A percentile compares a stretch with the other conserved stretches of the same genome.
Evolutionary conservation across 1,284 basidiomycete genomes (phyloP).

Genomic region (Pascua sp.): DNA sequence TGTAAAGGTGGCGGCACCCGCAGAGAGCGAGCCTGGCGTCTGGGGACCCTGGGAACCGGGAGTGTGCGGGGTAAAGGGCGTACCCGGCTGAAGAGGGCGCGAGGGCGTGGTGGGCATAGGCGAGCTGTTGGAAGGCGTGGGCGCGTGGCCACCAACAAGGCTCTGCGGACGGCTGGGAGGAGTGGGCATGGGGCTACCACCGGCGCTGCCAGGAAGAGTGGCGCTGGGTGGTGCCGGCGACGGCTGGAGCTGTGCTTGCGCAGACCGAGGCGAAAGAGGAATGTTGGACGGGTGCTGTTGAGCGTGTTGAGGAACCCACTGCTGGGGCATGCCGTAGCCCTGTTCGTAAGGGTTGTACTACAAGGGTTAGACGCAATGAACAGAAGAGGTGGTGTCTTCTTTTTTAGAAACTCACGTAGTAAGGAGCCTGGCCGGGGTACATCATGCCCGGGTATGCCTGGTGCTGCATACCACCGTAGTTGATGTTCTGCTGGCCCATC

Average conservation of each 20-base stretch:
- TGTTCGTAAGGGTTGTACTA: slow-evolving; percentile 20
- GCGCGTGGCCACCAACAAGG: slow-evolving; percentile 26
- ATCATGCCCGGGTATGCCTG: slow-evolving; percentile 31
- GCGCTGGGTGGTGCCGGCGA: slow-evolving; percentile 31
- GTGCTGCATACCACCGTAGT: slow-evolving; percentile 10
- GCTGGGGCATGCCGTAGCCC: slow-evolving; percentile 24
- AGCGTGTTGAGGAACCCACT: slow-evolving; percentile 29
- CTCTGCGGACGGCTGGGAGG: slow-evolving; percentile 38
- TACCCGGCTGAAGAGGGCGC: slow-evolving; percentile 23
- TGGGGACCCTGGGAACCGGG: slow-evolving; percentile 10
- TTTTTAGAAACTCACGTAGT: slow-evolving; percentile 30
- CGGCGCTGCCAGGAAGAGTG: slow-evolving; percentile 28
- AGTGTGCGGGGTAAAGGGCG: slow-evolving; percentile 27
- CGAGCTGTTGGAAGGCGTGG: slow-evolving; percentile 26
- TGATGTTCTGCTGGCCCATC: slow-evolving; percentile 17
- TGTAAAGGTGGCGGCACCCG: slow-evolving; percentile 39
- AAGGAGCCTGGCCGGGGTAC: slow-evolving; percentile 32
- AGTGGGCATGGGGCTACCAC: slow-evolving; percentile 35
- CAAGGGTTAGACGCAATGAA: too few relatives aligned
- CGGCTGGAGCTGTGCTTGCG: slow-evolving; percentile 28
- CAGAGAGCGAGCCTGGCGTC: slow-evolving; percentile 25
- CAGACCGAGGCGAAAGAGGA: slow-evolving; percentile 36
- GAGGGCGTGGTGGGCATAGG: slow-evolving; percentile 35
- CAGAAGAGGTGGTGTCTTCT: not conserved
- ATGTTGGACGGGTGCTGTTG: slow-evolving; percentile 25